Conservation (phyloP, 225 moss, liverwort and hornwort genomes). For the Marchantia paleacea region DNA sequence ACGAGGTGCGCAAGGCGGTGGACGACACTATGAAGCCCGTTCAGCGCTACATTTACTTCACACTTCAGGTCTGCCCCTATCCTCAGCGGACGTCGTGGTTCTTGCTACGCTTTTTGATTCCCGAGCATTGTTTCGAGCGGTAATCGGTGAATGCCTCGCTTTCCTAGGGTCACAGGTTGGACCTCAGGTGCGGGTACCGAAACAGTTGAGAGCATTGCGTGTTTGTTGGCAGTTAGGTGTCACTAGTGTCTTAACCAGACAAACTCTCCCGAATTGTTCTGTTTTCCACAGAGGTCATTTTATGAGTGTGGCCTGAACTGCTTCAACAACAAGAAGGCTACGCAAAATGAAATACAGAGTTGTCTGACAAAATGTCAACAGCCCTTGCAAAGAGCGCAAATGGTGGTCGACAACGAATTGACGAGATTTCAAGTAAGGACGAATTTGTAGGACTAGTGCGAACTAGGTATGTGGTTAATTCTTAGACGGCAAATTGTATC, state of each 20-base stretch:
- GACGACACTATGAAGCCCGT: slow-evolving; percentile 38
- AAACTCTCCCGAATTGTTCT: too few relatives aligned
- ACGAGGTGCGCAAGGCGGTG: slow-evolving; percentile 31
- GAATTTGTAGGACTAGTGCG: neutral
- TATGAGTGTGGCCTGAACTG: slow-evolving; percentile 47
- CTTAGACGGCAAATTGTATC: too few relatives aligned
- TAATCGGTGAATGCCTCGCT: too few relatives aligned
- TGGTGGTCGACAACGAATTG: slow-evolving; percentile 42
- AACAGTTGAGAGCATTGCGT: too few relatives aligned
- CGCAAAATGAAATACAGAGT: slow-evolving; percentile 37
- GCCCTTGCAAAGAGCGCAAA: slow-evolving; percentile 43
- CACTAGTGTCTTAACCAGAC: too few relatives aligned
- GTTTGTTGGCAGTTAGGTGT: too few relatives aligned
- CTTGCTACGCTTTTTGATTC: too few relatives aligned
- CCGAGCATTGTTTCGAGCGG: too few relatives aligned
- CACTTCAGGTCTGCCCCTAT: slow-evolving; percentile 32
- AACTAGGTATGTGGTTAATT: too few relatives aligned
- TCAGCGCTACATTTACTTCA: slow-evolving; percentile 39
- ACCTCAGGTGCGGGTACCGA: neutral
- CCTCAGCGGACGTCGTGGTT: too few relatives aligned
- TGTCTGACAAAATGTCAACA: slow-evolving; percentile 38
- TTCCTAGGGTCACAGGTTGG: too few relatives aligned
- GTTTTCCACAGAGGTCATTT: slow-evolving; percentile 35
- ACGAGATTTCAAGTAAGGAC: slow-evolving; percentile 38
- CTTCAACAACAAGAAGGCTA: slow-evolving; percentile 44